Conservation (phyloP, 2,329 filamentous ascomycete species). For the Ustilaginoidea virens region DNA sequence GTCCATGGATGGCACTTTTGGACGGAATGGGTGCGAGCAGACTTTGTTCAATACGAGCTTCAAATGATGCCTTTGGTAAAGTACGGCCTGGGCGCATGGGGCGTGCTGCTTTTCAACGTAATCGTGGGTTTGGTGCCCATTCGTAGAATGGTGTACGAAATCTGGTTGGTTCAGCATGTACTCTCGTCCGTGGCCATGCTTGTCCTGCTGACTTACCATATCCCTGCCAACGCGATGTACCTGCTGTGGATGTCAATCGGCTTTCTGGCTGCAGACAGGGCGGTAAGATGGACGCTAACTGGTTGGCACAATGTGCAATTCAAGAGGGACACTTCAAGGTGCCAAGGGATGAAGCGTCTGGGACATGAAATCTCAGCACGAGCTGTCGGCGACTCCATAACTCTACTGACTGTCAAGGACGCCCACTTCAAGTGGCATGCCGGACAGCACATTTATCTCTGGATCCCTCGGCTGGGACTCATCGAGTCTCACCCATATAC, state of each 20-base stretch:
- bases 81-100: conserved; percentile 54
- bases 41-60: conserved; percentile 43
- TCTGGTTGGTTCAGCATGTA: conserved; percentile 56
- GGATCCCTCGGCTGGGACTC: conserved; percentile 37
- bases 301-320: conserved; percentile 37
- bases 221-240: conserved; percentile 41
- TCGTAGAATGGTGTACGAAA: conserved; percentile 50
- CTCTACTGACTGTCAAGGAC: conserved; percentile 42
- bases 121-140: conserved; percentile 48
- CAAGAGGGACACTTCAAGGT: conserved; percentile 22
- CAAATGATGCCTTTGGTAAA: conserved; percentile 47
- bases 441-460: conserved; percentile 46
- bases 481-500: conserved; percentile 47
- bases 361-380: conserved; percentile 36
- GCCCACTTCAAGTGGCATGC: conserved; percentile 43
- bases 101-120: conserved; percentile 47
- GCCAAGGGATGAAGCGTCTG: conserved; percentile 30
- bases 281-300: conserved; percentile 31
- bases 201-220: conserved; percentile 47
- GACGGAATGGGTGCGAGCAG: conserved; percentile 43
- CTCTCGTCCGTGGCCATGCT: conserved; percentile 44
- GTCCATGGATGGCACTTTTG: conserved; percentile 59
- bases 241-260: conserved; percentile 53
- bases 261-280: conserved; percentile 45
- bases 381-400: conserved; percentile 34